Base-by-base conservation (phyloP, 1,284 basidiomycete species). In the Malassezia sp. region DNA sequence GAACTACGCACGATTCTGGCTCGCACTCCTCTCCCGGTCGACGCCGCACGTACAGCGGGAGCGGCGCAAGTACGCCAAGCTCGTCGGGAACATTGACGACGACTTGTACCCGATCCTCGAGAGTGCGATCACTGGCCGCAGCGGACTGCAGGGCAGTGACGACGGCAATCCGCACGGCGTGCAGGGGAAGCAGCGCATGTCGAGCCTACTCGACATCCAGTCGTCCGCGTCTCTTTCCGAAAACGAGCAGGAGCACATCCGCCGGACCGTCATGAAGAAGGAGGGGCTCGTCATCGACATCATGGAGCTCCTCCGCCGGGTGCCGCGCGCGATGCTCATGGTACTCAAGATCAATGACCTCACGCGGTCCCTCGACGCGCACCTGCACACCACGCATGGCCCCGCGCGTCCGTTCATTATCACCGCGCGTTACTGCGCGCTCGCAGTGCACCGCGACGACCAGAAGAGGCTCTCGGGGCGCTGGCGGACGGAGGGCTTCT, bases 381-480 rank as follows among this genome's bases (percentile, higher is more conserved):
- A 74, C 38, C 59, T 78, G 31, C 71, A 75, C 20, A 78, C 77
- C 0, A 78, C 77, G 0, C 77, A 78, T 56, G 74, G 74, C 5
- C 66, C 61, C 4, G 62, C 68, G 1, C 59, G 71, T 18, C 60
- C 62, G 15, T 97, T 95, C 71, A 71, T 96, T 30, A 84, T 96
- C 51, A 83, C 85, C 5, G 89, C 89, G 0, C 83, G 86, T 60
- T 93, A 86, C 71, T 96, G 91, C 70, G 78, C 82, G 37, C 75
- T 75, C 17, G 80, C 88, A 29, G 83, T 89, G 2, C 93, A 87
- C 82, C 75, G 79, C 57, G 83, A 85, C 62, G 86, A 91, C 49
- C 42, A 67, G 24, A 44, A 55, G 14, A 76, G 76, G 58, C 74
- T 76, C 44, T 38, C 42, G 12, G 45, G 53, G 34, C 52, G 54